Conservation (phyloP, 2,329 filamentous ascomycete genomes). For the Arthroderma sp. region DNA sequence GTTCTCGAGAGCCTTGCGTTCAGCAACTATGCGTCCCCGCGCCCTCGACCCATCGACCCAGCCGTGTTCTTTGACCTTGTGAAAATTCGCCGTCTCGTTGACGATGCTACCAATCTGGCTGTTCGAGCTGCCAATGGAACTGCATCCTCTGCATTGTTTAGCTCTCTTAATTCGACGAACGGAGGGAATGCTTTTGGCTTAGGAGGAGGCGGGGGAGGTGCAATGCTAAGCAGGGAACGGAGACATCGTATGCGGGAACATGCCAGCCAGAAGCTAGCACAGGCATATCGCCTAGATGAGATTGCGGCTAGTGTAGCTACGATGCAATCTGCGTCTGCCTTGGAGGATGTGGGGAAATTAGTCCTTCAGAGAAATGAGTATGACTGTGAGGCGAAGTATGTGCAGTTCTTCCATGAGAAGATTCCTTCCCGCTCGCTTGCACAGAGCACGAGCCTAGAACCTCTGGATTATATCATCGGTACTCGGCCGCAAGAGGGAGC, state of each 20-base stretch:
- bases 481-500: conserved; percentile 52
- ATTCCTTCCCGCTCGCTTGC: conserved; percentile 63
- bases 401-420: conserved; percentile 90
- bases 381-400: conserved; percentile 65
- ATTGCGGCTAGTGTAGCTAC: conserved; percentile 70
- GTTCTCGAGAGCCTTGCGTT: conserved; percentile 67
- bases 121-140: conserved; percentile 65
- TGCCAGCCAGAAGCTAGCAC: conserved; percentile 62
- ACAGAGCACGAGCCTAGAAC: conserved; percentile 54
- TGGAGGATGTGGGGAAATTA: conserved; percentile 62
- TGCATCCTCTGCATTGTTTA: conserved; percentile 50
- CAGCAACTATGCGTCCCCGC: conserved; percentile 64
- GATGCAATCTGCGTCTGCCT: conserved; percentile 65
- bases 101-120: conserved; percentile 65
- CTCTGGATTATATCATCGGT: conserved; percentile 54
- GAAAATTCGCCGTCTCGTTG: conserved; percentile 67
- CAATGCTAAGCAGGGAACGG: conserved; percentile 60
- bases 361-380: conserved; percentile 58
- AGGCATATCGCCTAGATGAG: conserved; percentile 69
- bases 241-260: conserved; percentile 70
- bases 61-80: conserved; percentile 72
- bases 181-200: conserved; percentile 43
- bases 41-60: conserved; percentile 64
- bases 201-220: conserved; percentile 44
- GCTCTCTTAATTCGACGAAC: conserved; percentile 35